Percentiles rank a stretch among this genome's conserved stretches.
These are phyloP conservation scores for Lactifluus rugatus DNA, from an alignment of 768 basidiomycete species.

Conservation along the genomic window DNA sequence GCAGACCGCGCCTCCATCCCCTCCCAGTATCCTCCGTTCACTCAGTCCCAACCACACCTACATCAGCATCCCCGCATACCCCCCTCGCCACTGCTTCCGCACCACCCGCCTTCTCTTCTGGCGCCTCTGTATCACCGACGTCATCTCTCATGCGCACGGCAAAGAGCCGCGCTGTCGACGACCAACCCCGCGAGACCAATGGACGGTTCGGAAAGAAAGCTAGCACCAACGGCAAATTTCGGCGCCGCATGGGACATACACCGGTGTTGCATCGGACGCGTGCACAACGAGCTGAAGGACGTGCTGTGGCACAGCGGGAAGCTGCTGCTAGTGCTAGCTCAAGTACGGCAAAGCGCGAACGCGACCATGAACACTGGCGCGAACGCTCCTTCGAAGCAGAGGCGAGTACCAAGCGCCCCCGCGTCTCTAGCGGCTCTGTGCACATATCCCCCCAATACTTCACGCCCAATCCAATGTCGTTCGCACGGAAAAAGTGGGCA, in stretches of 20 bases:
- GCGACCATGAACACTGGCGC: conserved; percentile 8
- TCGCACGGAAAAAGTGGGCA: conserved; percentile 29
- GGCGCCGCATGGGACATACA: conserved; percentile 16
- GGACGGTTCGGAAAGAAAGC: conserved; percentile 61
- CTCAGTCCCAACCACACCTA: neutral
- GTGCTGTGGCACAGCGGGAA: conserved; percentile 17
- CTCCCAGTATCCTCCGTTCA: conserved; percentile 1
- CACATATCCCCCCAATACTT: conserved; percentile 16
- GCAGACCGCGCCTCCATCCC: conserved; percentile 10
- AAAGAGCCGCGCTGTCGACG: conserved; percentile 36
- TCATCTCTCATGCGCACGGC: conserved; percentile 24
- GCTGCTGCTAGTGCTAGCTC: neutral
- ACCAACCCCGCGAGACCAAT: conserved; percentile 53
- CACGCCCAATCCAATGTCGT: conserved; percentile 27
- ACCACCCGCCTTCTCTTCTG: neutral
- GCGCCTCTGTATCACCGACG: conserved; percentile 4
- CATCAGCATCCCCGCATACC: neutral
- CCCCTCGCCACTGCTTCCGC: neutral
- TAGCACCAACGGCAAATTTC: conserved; percentile 36
- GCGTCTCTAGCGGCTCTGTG: conserved; percentile 1
- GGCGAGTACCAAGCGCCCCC: neutral
- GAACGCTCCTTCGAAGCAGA: neutral
- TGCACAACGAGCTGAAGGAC: conserved; percentile 20
- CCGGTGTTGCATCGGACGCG: conserved; percentile 8
- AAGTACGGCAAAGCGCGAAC: conserved; percentile 15